Evolutionary conservation across 2,329 filamentous ascomycete species (phyloP).

Genomic region (Cadophora malorum): DNA sequence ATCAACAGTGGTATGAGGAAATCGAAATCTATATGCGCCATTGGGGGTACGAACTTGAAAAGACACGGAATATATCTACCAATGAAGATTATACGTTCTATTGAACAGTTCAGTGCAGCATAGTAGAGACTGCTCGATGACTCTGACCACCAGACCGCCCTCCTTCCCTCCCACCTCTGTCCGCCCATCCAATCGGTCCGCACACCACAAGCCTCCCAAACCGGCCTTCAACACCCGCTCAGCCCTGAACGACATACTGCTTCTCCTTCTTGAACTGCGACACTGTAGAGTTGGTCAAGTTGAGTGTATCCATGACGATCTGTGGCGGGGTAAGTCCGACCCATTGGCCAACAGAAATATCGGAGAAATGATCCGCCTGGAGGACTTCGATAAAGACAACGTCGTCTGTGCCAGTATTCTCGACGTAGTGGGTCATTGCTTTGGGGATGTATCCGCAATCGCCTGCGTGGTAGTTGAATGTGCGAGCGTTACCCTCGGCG

Average conservation of each 20-base stretch:
- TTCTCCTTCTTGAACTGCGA: slow-evolving; percentile 52
- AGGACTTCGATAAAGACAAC: slow-evolving; percentile 80
- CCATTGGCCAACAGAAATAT: slow-evolving; percentile 54
- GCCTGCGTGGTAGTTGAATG: slow-evolving; percentile 75
- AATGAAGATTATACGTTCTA: background rate
- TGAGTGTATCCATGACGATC: slow-evolving; percentile 63
- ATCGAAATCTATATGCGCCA: background rate
- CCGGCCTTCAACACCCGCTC: background rate
- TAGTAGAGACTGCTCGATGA: background rate
- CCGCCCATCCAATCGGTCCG: too few relatives aligned
- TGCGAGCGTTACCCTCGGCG: slow-evolving; percentile 19
- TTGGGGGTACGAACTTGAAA: background rate
- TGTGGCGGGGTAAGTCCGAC: slow-evolving; percentile 59
- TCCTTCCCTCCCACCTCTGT: background rate
- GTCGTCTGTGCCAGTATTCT: slow-evolving; percentile 80
- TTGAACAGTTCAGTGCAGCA: background rate
- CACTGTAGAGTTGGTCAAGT: slow-evolving; percentile 50
- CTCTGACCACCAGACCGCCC: background rate
- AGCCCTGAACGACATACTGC: slow-evolving; percentile 50
- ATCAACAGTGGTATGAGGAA: too few relatives aligned
- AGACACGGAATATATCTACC: background rate
- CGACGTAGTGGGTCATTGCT: slow-evolving; percentile 77
- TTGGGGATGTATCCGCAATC: slow-evolving; percentile 56
- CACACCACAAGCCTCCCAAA: background rate
- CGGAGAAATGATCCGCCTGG: slow-evolving; percentile 68